Evolutionary conservation across 2,329 filamentous ascomycete genomes (phyloP).

Genomic region (Didymella pomorum): DNA sequence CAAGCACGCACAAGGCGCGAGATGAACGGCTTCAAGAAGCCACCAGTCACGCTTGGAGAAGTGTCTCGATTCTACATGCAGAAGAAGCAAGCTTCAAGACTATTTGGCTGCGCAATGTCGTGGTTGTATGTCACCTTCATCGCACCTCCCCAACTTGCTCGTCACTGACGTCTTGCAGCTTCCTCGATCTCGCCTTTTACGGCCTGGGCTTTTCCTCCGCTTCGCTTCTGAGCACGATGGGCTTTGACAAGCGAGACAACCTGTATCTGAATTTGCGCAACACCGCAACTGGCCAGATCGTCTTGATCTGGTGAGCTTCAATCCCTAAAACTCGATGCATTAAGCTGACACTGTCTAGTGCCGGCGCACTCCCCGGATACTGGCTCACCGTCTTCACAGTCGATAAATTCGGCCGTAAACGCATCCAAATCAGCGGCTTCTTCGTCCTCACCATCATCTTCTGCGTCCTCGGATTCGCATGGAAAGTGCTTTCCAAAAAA

Average conservation of each 20-base stretch:
- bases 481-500: slow-evolving; percentile 53
- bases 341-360: slow-evolving; percentile 39
- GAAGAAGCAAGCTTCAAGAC: slow-evolving; percentile 73
- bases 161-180: slow-evolving; percentile 30
- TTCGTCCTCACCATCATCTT: slow-evolving; percentile 58
- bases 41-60: slow-evolving; percentile 58
- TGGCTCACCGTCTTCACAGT: slow-evolving; percentile 80
- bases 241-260: slow-evolving; percentile 69
- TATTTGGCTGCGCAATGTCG: slow-evolving; percentile 78
- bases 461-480: slow-evolving; percentile 60
- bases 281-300: slow-evolving; percentile 79
- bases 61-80: slow-evolving; percentile 74
- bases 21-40: slow-evolving; percentile 46
- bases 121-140: slow-evolving; percentile 66
- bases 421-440: slow-evolving; percentile 71
- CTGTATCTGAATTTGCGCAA: slow-evolving; percentile 77
- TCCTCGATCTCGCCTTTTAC: slow-evolving; percentile 68
- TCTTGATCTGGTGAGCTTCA: slow-evolving; percentile 66
- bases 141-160: neutral
- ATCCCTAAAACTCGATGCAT: neutral
- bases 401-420: slow-evolving; percentile 78
- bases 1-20: slow-evolving; percentile 64
- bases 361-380: slow-evolving; percentile 82
- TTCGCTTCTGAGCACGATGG: slow-evolving; percentile 74
- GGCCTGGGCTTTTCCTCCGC: slow-evolving; percentile 77